These are phyloP conservation scores for Monosporascus sp. DNA, from an alignment of 2,329 filamentous ascomycete species.

Conservation along the genomic window DNA sequence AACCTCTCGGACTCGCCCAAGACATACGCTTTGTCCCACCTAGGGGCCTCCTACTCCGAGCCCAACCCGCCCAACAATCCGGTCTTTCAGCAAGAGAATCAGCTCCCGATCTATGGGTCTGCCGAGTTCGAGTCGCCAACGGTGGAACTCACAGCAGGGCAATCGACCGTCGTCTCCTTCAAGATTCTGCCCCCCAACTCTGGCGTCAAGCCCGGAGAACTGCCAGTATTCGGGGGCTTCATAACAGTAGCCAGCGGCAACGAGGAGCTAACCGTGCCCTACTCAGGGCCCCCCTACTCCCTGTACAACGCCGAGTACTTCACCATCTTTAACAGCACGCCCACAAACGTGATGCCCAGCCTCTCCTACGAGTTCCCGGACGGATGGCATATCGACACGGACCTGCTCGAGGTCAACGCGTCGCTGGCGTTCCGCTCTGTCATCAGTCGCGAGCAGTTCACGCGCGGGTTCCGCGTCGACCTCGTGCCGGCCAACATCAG, in stretches of 20 bases:
- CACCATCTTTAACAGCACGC: slow-evolving; percentile 2
- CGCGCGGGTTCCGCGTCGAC: slow-evolving; percentile 11
- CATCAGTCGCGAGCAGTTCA: slow-evolving; percentile 10
- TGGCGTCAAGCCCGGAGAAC: slow-evolving; percentile 9
- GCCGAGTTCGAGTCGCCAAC: slow-evolving; percentile 13
- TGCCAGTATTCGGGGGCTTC: slow-evolving; percentile 20
- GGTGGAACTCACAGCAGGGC: slow-evolving; percentile 11
- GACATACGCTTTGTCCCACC: slow-evolving; percentile 17
- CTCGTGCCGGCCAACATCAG: slow-evolving; percentile 13
- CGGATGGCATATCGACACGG: slow-evolving; percentile 2
- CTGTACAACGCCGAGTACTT: slow-evolving; percentile 14
- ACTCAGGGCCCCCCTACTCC: slow-evolving; percentile 19
- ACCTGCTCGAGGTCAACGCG: slow-evolving; percentile 6
- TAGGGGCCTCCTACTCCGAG: slow-evolving; percentile 17
- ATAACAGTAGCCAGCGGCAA: slow-evolving; percentile 10
- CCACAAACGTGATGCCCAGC: slow-evolving; percentile 1
- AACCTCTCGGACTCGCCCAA: slow-evolving; percentile 13
- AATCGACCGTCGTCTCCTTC: slow-evolving; percentile 11
- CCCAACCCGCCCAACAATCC: slow-evolving; percentile 11
- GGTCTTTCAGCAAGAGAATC: slow-evolving; percentile 8
- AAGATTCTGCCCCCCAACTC: slow-evolving; percentile 11
- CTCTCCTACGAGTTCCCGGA: slow-evolving; percentile 7
- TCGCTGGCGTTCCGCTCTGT: slow-evolving; percentile 8
- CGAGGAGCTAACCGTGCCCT: slow-evolving; percentile 16
- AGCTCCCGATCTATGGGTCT: slow-evolving; percentile 16